Percentiles rank a stretch among this genome's conserved stretches.
Evolutionary conservation across 2,329 filamentous ascomycete genomes (phyloP).

Genomic region (Claviceps maximensis): DNA sequence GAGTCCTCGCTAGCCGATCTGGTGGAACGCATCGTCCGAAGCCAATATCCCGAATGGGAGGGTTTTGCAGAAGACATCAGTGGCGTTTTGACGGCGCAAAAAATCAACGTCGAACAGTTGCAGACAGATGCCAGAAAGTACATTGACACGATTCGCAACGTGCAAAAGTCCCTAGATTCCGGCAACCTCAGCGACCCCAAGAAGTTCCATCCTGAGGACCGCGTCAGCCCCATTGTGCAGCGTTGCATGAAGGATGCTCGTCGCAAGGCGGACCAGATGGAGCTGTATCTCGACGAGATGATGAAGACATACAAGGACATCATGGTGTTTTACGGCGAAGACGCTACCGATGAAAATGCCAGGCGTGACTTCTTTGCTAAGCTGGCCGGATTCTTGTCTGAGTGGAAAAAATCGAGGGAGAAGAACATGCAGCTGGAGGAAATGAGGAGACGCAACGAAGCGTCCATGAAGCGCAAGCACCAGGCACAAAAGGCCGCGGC

Average conservation of each 20-base stretch:
- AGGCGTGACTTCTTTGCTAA: constrained; percentile 91
- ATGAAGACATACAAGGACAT: constrained; percentile 83
- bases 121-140: constrained; percentile 79
- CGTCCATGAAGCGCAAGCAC: constrained; percentile 82
- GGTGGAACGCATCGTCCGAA: constrained; percentile 90
- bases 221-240: constrained; percentile 82
- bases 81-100: constrained; percentile 66
- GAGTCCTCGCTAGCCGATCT: constrained; percentile 91
- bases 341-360: constrained; percentile 82
- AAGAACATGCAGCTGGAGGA: constrained; percentile 85
- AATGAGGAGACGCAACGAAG: constrained; percentile 70
- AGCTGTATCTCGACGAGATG: constrained; percentile 90
- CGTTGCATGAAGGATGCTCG: constrained; percentile 92
- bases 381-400: constrained; percentile 74
- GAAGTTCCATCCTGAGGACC: constrained; percentile 95
- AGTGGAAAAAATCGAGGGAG: constrained; percentile 92
- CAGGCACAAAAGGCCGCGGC: constrained; percentile 45
- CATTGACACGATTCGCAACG: constrained; percentile 87
- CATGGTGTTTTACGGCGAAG: constrained; percentile 92
- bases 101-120: constrained; percentile 90
- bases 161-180: constrained; percentile 81
- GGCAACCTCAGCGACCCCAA: constrained; percentile 93
- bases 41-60: constrained; percentile 94
- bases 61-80: constrained; percentile 72
- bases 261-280: constrained; percentile 90